Conservation (phyloP, 2,329 filamentous ascomycete genomes). For the Chaetomiaceae sp. region DNA sequence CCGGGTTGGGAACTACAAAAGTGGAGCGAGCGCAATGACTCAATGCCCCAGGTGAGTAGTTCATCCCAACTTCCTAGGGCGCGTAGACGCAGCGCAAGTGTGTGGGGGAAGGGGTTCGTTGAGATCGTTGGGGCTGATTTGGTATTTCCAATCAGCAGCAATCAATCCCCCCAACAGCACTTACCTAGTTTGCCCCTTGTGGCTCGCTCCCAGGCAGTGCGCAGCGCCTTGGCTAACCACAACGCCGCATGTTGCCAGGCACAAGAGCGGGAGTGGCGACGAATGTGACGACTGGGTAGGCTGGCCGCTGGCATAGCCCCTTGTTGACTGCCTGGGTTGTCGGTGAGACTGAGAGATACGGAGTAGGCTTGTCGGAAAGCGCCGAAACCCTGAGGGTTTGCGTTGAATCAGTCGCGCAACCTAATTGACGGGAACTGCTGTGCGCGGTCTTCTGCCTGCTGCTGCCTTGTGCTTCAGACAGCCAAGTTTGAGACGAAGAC, state of each 20-base stretch:
- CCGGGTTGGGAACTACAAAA: slow-evolving; percentile 3
- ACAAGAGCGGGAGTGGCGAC: background rate
- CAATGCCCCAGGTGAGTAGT: background rate
- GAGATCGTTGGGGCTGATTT: background rate
- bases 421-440: background rate
- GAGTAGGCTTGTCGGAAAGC: background rate
- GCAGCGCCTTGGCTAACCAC: background rate
- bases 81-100: background rate
- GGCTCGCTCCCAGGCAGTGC: background rate
- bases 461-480: slow-evolving; percentile 1
- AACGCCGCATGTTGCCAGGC: too few relatives aligned
- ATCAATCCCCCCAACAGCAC: background rate
- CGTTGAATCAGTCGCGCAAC: background rate
- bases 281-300: background rate
- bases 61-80: background rate
- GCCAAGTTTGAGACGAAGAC: background rate
- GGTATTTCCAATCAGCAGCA: background rate
- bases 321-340: background rate
- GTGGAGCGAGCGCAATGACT: slow-evolving; percentile 16
- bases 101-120: too few relatives aligned
- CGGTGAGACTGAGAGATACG: too few relatives aligned
- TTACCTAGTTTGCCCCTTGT: background rate
- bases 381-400: background rate
- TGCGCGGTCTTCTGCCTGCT: background rate
- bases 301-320: background rate